Conservation (phyloP, 2,329 filamentous ascomycete species). For the Metarhizium guizhouense region DNA sequence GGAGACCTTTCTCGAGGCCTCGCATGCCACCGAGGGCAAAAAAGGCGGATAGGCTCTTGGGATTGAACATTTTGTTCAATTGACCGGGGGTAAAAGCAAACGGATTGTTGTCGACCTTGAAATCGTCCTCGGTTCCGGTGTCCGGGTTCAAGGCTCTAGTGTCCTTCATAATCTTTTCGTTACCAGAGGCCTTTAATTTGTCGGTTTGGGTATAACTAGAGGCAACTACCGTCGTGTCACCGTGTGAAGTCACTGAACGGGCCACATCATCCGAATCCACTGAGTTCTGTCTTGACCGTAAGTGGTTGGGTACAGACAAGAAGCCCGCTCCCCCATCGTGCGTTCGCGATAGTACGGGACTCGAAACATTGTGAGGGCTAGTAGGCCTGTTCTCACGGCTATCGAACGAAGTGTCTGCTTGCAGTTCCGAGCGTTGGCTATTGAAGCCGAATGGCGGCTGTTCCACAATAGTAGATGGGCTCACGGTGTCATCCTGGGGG, state of each 20-base stretch:
- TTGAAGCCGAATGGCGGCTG: slow-evolving; percentile 17
- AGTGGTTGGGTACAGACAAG: slow-evolving; percentile 52
- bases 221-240: slow-evolving; percentile 49
- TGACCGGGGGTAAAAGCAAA: slow-evolving; percentile 82
- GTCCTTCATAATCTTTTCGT: slow-evolving; percentile 53
- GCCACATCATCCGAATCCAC: slow-evolving; percentile 57
- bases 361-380: slow-evolving; percentile 65
- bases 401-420: slow-evolving; percentile 53
- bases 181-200: slow-evolving; percentile 30
- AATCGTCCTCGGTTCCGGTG: slow-evolving; percentile 66
- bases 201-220: slow-evolving; percentile 35
- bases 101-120: slow-evolving; percentile 66
- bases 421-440: slow-evolving; percentile 32
- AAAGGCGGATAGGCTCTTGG: slow-evolving; percentile 77
- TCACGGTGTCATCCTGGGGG: slow-evolving; percentile 29
- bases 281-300: slow-evolving; percentile 58
- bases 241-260: slow-evolving; percentile 50
- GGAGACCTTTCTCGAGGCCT: slow-evolving; percentile 72
- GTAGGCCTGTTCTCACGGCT: slow-evolving; percentile 57
- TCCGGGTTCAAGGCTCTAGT: slow-evolving; percentile 66
- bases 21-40: slow-evolving; percentile 68
- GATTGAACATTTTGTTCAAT: slow-evolving; percentile 79
- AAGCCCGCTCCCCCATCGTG: slow-evolving; percentile 44
- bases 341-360: slow-evolving; percentile 37
- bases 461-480: slow-evolving; percentile 29